Conservation (phyloP, 2,329 filamentous ascomycete species). For the Pseudocercospora vitis region DNA sequence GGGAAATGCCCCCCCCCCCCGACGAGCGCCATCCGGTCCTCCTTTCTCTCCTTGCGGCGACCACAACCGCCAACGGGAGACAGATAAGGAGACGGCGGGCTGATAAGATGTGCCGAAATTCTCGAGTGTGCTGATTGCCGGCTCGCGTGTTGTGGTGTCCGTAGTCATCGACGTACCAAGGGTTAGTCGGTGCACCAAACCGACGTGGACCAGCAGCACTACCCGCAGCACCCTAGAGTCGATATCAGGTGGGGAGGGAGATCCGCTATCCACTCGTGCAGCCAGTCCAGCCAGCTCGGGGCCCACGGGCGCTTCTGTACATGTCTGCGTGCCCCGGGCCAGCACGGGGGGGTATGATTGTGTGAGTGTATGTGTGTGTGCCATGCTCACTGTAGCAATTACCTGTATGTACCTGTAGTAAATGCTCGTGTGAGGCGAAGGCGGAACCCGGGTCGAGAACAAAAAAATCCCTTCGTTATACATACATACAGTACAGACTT, state of each 20-base stretch:
- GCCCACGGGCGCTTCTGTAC: too few relatives aligned
- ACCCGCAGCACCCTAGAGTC: not conserved
- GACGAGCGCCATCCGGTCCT: not conserved
- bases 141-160: not conserved
- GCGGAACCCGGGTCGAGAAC: not conserved
- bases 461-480: too few relatives aligned
- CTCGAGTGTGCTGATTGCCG: not conserved
- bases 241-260: not conserved
- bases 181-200: not conserved
- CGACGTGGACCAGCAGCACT: not conserved
- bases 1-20: too few relatives aligned
- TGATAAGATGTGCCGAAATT: not conserved
- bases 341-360: not conserved
- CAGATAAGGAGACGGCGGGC: not conserved
- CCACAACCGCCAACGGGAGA: not conserved
- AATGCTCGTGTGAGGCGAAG: not conserved
- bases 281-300: too few relatives aligned
- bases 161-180: conserved; percentile 3
- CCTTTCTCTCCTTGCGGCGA: not conserved
- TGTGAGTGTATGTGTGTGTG: not conserved
- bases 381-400: too few relatives aligned
- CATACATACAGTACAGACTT: too few relatives aligned
- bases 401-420: not conserved
- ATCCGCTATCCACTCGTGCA: too few relatives aligned
- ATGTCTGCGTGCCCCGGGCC: too few relatives aligned